Conservation (phyloP, 495 filamentous ascomycete genomes). For the Aspergillus biplanus region DNA sequence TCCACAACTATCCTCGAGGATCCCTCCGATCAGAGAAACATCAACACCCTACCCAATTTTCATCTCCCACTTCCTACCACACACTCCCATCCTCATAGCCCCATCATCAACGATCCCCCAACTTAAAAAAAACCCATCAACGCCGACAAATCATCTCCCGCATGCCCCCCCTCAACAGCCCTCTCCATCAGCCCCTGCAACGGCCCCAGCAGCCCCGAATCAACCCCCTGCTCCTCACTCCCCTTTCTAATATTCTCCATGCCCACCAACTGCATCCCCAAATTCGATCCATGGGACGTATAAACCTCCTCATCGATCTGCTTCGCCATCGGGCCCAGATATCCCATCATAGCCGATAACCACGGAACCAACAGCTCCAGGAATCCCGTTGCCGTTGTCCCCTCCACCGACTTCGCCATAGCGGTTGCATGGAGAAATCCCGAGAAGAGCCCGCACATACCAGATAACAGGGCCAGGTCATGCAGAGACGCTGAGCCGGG, state of each 20-base stretch:
- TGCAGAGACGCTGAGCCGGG: conserved; percentile 19
- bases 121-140: background rate
- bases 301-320: conserved; percentile 20
- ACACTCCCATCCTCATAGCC: too few species aligned
- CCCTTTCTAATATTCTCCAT: conserved; percentile 14
- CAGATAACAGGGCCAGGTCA: conserved; percentile 21
- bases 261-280: conserved; percentile 20
- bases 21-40: too few species aligned
- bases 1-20: too few species aligned
- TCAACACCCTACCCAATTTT: too few species aligned
- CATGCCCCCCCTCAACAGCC: conserved; percentile 13
- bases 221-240: conserved; percentile 16
- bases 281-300: conserved; percentile 13
- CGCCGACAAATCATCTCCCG: conserved; percentile 9
- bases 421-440: conserved; percentile 20
- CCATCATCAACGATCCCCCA: background rate
- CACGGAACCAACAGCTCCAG: conserved; percentile 13
- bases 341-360: conserved; percentile 13
- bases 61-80: too few species aligned
- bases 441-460: conserved; percentile 22
- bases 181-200: conserved; percentile 1
- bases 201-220: conserved; percentile 7
- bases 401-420: conserved; percentile 5
- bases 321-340: conserved; percentile 13
- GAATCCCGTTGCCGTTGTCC: background rate